Base-by-base conservation (phyloP, 805 yeast species). In the Wickerhamomyces alni region DNA sequence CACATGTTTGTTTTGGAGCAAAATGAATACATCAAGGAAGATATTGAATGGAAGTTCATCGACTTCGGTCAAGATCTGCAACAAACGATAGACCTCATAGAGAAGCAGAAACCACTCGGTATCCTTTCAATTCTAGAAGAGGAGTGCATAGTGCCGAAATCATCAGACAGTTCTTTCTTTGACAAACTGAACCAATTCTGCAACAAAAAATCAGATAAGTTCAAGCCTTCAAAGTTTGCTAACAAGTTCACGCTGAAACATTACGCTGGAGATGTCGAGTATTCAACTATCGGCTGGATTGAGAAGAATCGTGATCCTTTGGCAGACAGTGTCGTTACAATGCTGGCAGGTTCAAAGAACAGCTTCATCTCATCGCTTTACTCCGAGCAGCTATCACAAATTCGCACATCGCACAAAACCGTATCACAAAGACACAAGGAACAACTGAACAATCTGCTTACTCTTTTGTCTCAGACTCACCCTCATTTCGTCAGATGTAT, bases 401-500 rank as follows among this genome's bases (percentile, higher is more conserved):
- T 46, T 21, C 50, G 54, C 12, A 51, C 74, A 0, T 63, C 78
- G 40, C 74, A 78, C 51, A 70, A 86, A 47, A 91, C 97, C 0
- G 91, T 88, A 8, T 89, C 96, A 0, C 85, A 79, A 46, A 80
- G 86, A 41, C 97, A 93, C 57, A 86, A 87, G 51, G 93, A 86
- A 47, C 98, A 93, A 59, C 71, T 91, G 28, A 63, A 62, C 17
- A 72, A 74, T 24, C 67, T 93, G 37, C 78, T 93, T 80, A 68
- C 68, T 5, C 91, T 87, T 46, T 65, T 93, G 17, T 69, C 77
- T 3, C 65, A 76, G 11, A 93, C 99, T 0, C 88, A 86, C 55
- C 99, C 99, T 2, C 98, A 93, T 59, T 93, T 93, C 58, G 97
- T 93, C 18, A 77, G 99, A 51, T 93, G 99, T 60, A 93, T 93